Evolutionary conservation across 1,139 yeast genomes (phyloP).

Genomic region (Candida neerlandica): DNA sequence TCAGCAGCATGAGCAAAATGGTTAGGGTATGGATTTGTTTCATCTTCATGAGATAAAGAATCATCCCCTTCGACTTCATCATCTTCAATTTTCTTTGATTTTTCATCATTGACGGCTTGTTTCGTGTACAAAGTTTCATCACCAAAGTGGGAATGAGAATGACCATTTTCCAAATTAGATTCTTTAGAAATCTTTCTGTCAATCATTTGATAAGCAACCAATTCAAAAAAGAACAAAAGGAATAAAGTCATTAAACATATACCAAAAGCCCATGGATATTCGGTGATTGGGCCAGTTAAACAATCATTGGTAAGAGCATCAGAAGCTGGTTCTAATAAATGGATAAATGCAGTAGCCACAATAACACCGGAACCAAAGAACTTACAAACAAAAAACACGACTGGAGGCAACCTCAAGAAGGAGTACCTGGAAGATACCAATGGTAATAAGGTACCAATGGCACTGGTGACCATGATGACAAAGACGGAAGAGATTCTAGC

Average conservation of each 20-base stretch:
- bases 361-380: slow-evolving; percentile 94
- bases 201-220: slow-evolving; percentile 54
- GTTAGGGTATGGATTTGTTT: slow-evolving; percentile 31
- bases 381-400: slow-evolving; percentile 72
- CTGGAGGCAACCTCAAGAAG: slow-evolving; percentile 53
- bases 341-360: slow-evolving; percentile 86
- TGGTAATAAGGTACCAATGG: slow-evolving; percentile 63
- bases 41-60: slow-evolving; percentile 21
- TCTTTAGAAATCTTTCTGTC: slow-evolving; percentile 33
- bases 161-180: slow-evolving; percentile 24
- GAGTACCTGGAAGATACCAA: slow-evolving; percentile 57
- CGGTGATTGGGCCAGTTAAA: slow-evolving; percentile 36
- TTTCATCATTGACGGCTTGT: slow-evolving; percentile 25
- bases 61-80: too few relatives aligned
- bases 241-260: slow-evolving; percentile 42
- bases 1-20: slow-evolving; percentile 52
- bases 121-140: slow-evolving; percentile 35
- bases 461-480: slow-evolving; percentile 62
- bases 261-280: slow-evolving; percentile 47
- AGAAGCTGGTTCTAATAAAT: slow-evolving; percentile 77
- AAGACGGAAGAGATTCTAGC: slow-evolving; percentile 76
- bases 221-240: slow-evolving; percentile 54
- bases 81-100: slow-evolving; percentile 17
- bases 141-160: slow-evolving; percentile 57
- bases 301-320: slow-evolving; percentile 43